phyloP scores from a whole-genome alignment of 2,329 filamentous ascomycete genomes.

The Lecanicillium sp. region DNA sequence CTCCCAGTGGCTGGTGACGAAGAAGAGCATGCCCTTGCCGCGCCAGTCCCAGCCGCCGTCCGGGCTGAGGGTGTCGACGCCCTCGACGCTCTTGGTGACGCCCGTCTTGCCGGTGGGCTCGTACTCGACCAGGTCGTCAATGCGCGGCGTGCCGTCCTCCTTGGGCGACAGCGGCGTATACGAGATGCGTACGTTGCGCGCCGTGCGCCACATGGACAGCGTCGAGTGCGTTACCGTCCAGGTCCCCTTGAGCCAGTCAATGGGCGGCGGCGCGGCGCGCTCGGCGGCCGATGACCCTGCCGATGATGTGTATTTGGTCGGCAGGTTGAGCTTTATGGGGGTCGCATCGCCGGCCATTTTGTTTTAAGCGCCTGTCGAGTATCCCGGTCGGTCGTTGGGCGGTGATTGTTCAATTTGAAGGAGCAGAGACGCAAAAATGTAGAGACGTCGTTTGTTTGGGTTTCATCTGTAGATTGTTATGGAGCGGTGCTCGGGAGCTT shows the following conservation, averaged over 20 bases:
- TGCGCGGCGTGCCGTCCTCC: conserved; percentile 31
- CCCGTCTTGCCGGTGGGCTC: conserved; percentile 41
- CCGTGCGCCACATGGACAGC: conserved; percentile 71
- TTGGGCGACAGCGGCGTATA: conserved; percentile 50
- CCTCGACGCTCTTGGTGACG: conserved; percentile 53
- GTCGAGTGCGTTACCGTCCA: conserved; percentile 73
- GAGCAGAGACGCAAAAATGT: too few relatives aligned
- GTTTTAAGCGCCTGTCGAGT: too few relatives aligned
- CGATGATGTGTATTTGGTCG: too few relatives aligned
- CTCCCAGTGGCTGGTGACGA: conserved; percentile 74
- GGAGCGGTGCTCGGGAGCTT: too few relatives aligned
- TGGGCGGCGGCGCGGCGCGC: conserved; percentile 15
- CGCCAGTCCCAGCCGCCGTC: conserved; percentile 62
- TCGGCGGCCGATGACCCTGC: neutral
- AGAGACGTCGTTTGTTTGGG: too few relatives aligned
- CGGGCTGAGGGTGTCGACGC: conserved; percentile 48
- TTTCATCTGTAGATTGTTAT: too few relatives aligned
- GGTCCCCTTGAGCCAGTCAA: conserved; percentile 55
- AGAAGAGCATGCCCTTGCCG: conserved; percentile 65
- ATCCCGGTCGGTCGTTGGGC: too few relatives aligned
- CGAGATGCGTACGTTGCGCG: conserved; percentile 73
- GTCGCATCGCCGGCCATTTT: too few relatives aligned
- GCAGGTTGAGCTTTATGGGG: too few relatives aligned
- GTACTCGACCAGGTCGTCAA: conserved; percentile 70
- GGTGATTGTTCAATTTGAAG: too few relatives aligned